Conservation (phyloP, 495 filamentous ascomycete species). For the Opeltia flavorubescens region DNA sequence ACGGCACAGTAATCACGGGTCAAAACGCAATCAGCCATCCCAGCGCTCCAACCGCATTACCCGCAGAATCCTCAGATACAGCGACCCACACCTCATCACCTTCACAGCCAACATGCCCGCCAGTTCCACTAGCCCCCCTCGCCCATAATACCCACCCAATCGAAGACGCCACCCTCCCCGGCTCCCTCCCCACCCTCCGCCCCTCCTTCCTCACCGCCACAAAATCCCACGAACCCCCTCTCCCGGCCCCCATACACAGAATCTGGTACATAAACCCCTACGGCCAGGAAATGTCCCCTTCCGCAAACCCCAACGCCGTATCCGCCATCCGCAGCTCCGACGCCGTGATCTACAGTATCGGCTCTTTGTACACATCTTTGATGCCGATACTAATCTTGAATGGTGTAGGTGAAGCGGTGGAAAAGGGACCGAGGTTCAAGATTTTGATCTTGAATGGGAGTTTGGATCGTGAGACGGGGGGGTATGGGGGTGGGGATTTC, state of each 20-base stretch:
- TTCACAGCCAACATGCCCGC: not conserved
- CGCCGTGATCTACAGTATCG: slow-evolving; percentile 78
- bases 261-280: slow-evolving; percentile 98
- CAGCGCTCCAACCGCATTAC: slow-evolving; percentile 38
- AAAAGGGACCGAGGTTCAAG: slow-evolving; percentile 36
- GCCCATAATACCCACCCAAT: slow-evolving; percentile 6
- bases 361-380: slow-evolving; percentile 71
- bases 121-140: slow-evolving; percentile 9
- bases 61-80: slow-evolving; percentile 3
- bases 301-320: slow-evolving; percentile 67
- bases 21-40: slow-evolving; percentile 92
- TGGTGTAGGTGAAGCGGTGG: slow-evolving; percentile 44
- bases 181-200: slow-evolving; percentile 63
- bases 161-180: slow-evolving; percentile 83
- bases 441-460: slow-evolving; percentile 77
- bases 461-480: slow-evolving; percentile 73
- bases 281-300: slow-evolving; percentile 72
- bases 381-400: slow-evolving; percentile 60
- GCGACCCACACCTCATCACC: not conserved
- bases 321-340: slow-evolving; percentile 45
- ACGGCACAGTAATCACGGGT: slow-evolving; percentile 72
- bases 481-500: slow-evolving; percentile 65
- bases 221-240: slow-evolving; percentile 57
- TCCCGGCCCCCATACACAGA: slow-evolving; percentile 61
- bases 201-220: slow-evolving; percentile 66